These are phyloP conservation scores for Skeletonema menzelii DNA, from an alignment of 108 stramenopile species.

Conservation along the genomic window DNA sequence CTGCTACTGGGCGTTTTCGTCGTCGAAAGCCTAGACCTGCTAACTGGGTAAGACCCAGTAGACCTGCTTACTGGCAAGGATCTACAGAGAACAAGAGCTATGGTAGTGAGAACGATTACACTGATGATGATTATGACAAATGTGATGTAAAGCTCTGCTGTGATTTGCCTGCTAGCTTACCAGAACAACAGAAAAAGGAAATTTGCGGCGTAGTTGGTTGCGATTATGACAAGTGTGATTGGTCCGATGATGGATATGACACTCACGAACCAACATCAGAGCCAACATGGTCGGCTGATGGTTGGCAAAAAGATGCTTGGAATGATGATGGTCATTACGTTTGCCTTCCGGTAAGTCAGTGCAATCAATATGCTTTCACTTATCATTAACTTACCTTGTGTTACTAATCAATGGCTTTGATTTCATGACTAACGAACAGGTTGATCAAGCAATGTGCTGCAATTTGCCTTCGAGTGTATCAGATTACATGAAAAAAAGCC, in stretches of 20 bases:
- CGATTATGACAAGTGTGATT: not conserved
- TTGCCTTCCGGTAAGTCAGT: slow-evolving; percentile 1
- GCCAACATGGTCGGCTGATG: not conserved
- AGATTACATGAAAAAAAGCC: not conserved
- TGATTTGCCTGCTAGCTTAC: not conserved
- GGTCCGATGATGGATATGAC: not conserved
- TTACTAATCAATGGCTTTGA: not conserved
- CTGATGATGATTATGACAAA: not conserved
- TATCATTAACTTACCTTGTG: not conserved
- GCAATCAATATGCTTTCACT: not conserved
- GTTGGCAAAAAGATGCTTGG: slow-evolving; percentile 1
- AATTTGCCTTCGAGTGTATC: not conserved
- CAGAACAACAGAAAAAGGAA: not conserved
- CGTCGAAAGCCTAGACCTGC: not conserved
- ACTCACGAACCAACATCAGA: not conserved
- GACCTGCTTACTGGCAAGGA: not conserved
- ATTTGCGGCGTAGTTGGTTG: not conserved
- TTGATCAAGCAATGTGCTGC: not conserved
- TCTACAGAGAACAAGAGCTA: not conserved
- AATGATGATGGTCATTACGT: not conserved
- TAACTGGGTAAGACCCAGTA: not conserved
- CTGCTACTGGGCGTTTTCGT: not conserved
- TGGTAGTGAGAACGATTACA: not conserved
- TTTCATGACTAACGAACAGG: not conserved
- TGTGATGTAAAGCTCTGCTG: not conserved